A percentile compares a stretch with the other conserved stretches of the same genome.
Evolutionary conservation across 2,329 filamentous ascomycete species (phyloP).

Genomic region (Pseudofabraea citricarpa): DNA sequence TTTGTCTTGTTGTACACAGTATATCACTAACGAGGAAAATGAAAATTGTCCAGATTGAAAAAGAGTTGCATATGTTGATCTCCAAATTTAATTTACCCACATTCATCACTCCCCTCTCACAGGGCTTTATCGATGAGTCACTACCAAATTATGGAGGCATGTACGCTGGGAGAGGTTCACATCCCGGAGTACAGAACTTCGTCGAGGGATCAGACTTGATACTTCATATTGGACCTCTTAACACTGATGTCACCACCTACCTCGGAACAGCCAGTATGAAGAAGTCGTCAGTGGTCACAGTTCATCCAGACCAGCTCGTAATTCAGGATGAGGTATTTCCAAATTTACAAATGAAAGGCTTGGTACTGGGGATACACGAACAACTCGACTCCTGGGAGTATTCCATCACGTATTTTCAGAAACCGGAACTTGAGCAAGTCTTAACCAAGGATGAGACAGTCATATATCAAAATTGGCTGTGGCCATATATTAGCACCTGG

Average conservation of each 20-base stretch:
- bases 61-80: too few relatives aligned
- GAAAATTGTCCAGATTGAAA: too few relatives aligned
- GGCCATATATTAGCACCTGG: conserved; percentile 69
- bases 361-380: conserved; percentile 63
- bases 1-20: too few relatives aligned
- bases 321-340: conserved; percentile 62
- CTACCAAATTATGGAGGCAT: conserved; percentile 73
- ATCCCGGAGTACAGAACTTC: conserved; percentile 52
- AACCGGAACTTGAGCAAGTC: not conserved
- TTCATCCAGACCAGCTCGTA: not conserved
- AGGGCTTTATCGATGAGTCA: conserved; percentile 74
- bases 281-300: not conserved
- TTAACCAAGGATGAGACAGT: conserved; percentile 23
- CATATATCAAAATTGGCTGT: conserved; percentile 68
- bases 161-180: conserved; percentile 72
- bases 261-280: not conserved
- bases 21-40: too few relatives aligned
- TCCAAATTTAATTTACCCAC: conserved; percentile 70
- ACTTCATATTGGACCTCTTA: conserved; percentile 60
- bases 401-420: not conserved
- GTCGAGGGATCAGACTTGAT: conserved; percentile 66
- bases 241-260: conserved; percentile 34
- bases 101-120: conserved; percentile 83
- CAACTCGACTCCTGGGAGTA: conserved; percentile 46
- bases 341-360: conserved; percentile 68